Evolutionary conservation across 2,329 filamentous ascomycete genomes (phyloP).

Genomic region (Xylaria sp.): DNA sequence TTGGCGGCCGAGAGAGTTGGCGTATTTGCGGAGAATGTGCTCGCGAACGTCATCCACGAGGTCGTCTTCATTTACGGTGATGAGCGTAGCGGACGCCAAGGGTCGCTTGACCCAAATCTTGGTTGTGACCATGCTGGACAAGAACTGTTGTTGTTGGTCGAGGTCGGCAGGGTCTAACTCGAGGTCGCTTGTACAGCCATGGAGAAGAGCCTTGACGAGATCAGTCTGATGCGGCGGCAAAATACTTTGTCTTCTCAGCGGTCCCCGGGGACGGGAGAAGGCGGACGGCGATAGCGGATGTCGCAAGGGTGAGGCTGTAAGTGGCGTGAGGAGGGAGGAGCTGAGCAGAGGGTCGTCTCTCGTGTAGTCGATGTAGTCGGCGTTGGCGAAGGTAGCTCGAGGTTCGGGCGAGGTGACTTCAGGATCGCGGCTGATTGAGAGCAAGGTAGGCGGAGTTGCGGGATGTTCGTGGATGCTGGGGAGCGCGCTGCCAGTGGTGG

Average conservation of each 20-base stretch:
- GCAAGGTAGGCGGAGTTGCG: constrained; percentile 33
- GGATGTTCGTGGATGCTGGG: constrained; percentile 52
- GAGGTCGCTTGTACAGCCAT: constrained; percentile 55
- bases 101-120: constrained; percentile 97
- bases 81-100: constrained; percentile 84
- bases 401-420: constrained; percentile 25
- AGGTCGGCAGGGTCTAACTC: constrained; percentile 52
- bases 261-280: constrained; percentile 46
- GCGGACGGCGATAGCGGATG: constrained; percentile 40
- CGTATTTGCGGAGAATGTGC: constrained; percentile 91
- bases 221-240: constrained; percentile 58
- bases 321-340: constrained; percentile 36
- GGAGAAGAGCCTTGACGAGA: constrained; percentile 65
- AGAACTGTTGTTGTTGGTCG: constrained; percentile 52
- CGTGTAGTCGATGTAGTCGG: neutral
- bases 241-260: constrained; percentile 57
- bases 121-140: constrained; percentile 69
- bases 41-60: constrained; percentile 95
- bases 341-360: constrained; percentile 36
- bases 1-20: constrained; percentile 86
- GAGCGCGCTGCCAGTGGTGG: constrained; percentile 41
- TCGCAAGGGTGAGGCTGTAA: constrained; percentile 32
- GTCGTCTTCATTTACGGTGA: constrained; percentile 87
- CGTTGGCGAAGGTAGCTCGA: constrained; percentile 35
- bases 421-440: constrained; percentile 18